Percentiles rank a stretch among this genome's conserved stretches.
These are phyloP conservation scores for Acacia melanoxylon DNA, from an alignment of 306 rosid species.

Conservation along the genomic window DNA sequence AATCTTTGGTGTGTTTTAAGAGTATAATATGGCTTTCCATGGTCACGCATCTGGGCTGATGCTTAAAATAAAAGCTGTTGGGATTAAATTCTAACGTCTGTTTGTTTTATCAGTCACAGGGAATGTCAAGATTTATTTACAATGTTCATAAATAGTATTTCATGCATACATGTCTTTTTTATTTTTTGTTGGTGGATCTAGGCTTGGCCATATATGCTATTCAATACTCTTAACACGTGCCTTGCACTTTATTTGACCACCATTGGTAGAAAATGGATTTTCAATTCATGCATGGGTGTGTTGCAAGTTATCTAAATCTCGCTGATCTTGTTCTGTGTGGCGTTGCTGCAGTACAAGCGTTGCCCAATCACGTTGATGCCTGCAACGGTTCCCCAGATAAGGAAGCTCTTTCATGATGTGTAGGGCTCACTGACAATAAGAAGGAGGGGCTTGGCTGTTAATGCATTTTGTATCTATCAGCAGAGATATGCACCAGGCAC, in stretches of 20 bases:
- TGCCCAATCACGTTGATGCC: slow-evolving; percentile 89
- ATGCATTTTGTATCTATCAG: background rate
- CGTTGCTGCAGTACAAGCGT: slow-evolving; percentile 70
- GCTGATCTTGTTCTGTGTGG: slow-evolving; percentile 17
- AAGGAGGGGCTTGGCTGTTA: background rate
- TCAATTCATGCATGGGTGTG: background rate
- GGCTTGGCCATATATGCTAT: background rate
- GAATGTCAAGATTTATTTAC: background rate
- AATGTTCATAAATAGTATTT: slow-evolving; percentile 7
- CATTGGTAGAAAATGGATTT: background rate
- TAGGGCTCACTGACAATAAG: slow-evolving; percentile 29
- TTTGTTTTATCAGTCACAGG: background rate
- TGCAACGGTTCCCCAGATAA: slow-evolving; percentile 69
- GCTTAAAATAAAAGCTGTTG: background rate
- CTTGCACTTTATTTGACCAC: background rate
- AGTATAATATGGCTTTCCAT: background rate
- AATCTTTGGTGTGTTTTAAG: background rate
- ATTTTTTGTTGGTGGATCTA: background rate
- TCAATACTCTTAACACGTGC: background rate
- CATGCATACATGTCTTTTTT: background rate
- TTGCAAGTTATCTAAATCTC: background rate
- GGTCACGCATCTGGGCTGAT: background rate
- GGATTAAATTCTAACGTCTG: background rate
- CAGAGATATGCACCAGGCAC: background rate
- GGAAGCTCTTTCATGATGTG: slow-evolving; percentile 95